Percentiles rank a stretch among this genome's conserved stretches.
phyloP scores from a whole-genome alignment of 169 alveolate species.

The Cryptosporidium bovis region DNA sequence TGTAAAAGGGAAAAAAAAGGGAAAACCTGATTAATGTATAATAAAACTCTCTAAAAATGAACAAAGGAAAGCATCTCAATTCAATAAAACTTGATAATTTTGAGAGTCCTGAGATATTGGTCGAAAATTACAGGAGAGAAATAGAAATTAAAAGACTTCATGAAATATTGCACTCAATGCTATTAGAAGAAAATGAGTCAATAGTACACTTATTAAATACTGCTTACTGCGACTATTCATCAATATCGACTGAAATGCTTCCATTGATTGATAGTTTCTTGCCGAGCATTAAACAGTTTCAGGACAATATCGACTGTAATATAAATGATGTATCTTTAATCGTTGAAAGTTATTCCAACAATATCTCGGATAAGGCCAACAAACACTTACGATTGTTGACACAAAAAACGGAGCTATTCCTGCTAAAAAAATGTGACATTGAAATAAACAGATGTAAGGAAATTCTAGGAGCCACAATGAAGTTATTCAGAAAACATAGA shows the following conservation, averaged over 20 bases:
- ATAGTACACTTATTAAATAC: conserved; percentile 14
- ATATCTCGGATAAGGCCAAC: conserved; percentile 8
- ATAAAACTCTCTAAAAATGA: not conserved
- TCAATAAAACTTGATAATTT: conserved; percentile 30
- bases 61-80: not conserved
- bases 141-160: conserved; percentile 55
- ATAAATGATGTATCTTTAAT: conserved; percentile 13
- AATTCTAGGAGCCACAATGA: not conserved
- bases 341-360: conserved; percentile 16
- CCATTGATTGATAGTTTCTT: conserved; percentile 58
- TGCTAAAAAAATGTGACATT: conserved; percentile 1
- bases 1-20: too few species aligned
- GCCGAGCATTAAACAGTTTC: conserved; percentile 47
- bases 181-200: conserved; percentile 46
- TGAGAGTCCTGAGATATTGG: conserved; percentile 29
- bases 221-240: conserved; percentile 45
- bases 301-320: conserved; percentile 36
- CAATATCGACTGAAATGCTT: conserved; percentile 44
- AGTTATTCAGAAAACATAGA: conserved; percentile 16
- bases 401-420: conserved; percentile 8
- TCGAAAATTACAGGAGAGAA: conserved; percentile 59
- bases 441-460: conserved; percentile 30
- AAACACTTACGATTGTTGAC: conserved; percentile 5
- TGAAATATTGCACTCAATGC: conserved; percentile 32
- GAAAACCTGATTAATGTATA: too few species aligned